Base-by-base conservation (phyloP, 1,284 basidiomycete species). In the Sanghuangporus baumii region DNA sequence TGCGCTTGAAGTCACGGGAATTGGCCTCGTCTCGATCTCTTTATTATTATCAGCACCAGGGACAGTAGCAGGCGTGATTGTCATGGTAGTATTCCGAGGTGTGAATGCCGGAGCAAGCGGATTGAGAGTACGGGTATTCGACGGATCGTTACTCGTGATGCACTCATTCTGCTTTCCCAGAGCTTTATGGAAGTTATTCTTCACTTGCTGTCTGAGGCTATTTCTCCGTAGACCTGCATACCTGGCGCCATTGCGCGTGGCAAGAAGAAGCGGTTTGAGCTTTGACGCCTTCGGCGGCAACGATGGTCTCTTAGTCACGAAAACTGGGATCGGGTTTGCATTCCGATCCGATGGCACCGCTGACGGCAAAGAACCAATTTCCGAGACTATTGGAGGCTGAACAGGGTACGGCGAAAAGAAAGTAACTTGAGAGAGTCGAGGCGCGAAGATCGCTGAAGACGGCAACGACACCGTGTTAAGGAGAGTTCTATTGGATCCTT, bases 211-310 rank as follows among this genome's bases (percentile, higher is more conserved):
- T 37, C 51, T 11, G 2, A n/a, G 48, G 48, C 48, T 20, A 12
- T 23, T 6, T 23, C n/a, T 36, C 2, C 43, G 18, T 26, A 38
- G 20, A 6, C 55, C 31, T 6, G 23, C 18, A 36, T 38, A 46
- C 6, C 26, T 51, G 11, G 43, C 34, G 23, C 48, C 51, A 23
- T 56, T 23, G 26, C 56, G 47, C 6, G 58, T 37, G 7, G 54
- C 59, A 20, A 64, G 62, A 31, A 64, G 55, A 6, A 64, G 55
- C 6, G 62, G 62, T 52, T 60, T 64, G 58, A 64, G 62, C 47
- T 60, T 64, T 36, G 61, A 40, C 2, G 23, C 55, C 52, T 60
- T 64, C 6, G 62, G 62, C 16, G 62, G 62, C 4, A 64, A 58
- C 2, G 62, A 60, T 9, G 62, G 62, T n/a, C 62, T 50, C 20